phyloP scores from a whole-genome alignment of 129 eudicot species.

The Flaveria trinervia region DNA sequence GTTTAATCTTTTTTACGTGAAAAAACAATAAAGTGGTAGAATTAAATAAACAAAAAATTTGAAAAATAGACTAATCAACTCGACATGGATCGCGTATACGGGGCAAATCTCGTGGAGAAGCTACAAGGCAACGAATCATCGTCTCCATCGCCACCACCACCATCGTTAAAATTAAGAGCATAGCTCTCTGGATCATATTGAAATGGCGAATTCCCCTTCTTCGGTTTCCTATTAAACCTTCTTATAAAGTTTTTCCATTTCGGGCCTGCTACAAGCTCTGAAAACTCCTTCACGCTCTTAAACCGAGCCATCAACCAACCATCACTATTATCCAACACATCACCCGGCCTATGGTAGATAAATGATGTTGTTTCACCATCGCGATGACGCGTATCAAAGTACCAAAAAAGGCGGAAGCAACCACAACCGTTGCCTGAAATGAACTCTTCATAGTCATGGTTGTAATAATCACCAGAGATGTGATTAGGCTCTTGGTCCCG shows the following conservation, averaged over 20 bases:
- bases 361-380: conserved; percentile 25
- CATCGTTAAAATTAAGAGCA: conserved; percentile 66
- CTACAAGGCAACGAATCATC: conserved; percentile 42
- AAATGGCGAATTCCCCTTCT: conserved; percentile 37
- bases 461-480: conserved; percentile 26
- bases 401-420: conserved; percentile 38
- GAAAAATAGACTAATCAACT: background rate
- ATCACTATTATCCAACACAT: conserved; percentile 26
- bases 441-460: background rate
- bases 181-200: conserved; percentile 70
- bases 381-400: conserved; percentile 9
- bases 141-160: conserved; percentile 29
- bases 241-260: conserved; percentile 84
- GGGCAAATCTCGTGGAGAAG: conserved; percentile 62
- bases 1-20: background rate
- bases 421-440: conserved; percentile 30
- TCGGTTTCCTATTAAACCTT: conserved; percentile 50
- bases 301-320: conserved; percentile 50
- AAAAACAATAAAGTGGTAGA: background rate
- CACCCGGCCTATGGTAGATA: conserved; percentile 27
- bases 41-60: background rate
- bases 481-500: conserved; percentile 31
- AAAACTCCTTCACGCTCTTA: conserved; percentile 55
- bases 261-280: conserved; percentile 83
- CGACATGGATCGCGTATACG: conserved; percentile 31